Evolutionary conservation across 176 grass and related monocot genomes (phyloP).

Genomic region (Rhynchospora breviuscula): DNA sequence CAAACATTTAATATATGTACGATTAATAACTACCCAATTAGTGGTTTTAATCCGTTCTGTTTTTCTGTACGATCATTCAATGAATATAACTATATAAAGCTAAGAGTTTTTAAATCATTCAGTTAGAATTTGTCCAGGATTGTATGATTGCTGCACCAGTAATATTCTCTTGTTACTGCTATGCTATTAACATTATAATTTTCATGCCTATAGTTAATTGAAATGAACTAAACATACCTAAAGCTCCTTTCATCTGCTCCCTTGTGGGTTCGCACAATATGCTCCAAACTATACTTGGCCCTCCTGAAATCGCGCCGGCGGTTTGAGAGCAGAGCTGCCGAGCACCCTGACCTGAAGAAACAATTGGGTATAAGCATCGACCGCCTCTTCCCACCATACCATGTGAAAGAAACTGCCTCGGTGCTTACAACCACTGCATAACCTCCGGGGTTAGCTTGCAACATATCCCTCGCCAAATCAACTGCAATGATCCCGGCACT

Average conservation of each 20-base stretch:
- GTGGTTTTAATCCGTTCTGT: neutral
- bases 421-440: conserved; percentile 88
- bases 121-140: too few species aligned
- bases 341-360: conserved; percentile 81
- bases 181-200: neutral
- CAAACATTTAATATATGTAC: too few species aligned
- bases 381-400: conserved; percentile 72
- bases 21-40: neutral
- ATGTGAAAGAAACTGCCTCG: conserved; percentile 85
- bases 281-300: conserved; percentile 93
- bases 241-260: conserved; percentile 84
- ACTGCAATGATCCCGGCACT: conserved; percentile 81
- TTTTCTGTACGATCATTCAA: neutral
- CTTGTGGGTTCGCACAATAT: conserved; percentile 96
- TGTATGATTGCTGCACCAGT: too few species aligned
- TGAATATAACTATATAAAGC: too few species aligned
- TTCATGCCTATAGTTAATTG: neutral
- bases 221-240: conserved; percentile 20
- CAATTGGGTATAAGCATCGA: conserved; percentile 97
- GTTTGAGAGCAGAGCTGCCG: conserved; percentile 76
- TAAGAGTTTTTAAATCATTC: too few species aligned
- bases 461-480: conserved; percentile 89
- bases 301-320: conserved; percentile 74
- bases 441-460: conserved; percentile 68
- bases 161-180: neutral